Percentiles rank a stretch among this genome's conserved stretches.
Evolutionary conservation across 164 flowering plant genomes (phyloP).

Genomic region (Vitis amurensis): DNA sequence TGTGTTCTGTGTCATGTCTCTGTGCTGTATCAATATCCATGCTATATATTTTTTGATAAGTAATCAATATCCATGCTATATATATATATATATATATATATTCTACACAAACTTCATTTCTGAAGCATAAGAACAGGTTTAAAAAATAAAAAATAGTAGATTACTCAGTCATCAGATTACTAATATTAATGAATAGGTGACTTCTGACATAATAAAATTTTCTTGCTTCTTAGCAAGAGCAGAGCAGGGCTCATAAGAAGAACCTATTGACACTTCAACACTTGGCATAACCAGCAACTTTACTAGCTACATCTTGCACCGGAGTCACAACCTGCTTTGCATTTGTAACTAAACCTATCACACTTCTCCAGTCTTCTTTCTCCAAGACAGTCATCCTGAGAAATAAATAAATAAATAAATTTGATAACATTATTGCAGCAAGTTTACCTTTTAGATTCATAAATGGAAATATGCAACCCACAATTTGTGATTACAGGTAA

Average conservation of each 20-base stretch:
- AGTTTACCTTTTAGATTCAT: too few species aligned
- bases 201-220: background rate
- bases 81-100: too few species aligned
- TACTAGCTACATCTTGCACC: slow-evolving; percentile 81
- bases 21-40: too few species aligned
- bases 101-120: too few species aligned
- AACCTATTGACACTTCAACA: slow-evolving; percentile 37
- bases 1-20: too few species aligned
- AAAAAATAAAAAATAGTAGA: too few species aligned
- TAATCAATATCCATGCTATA: too few species aligned
- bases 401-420: background rate
- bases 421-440: too few species aligned
- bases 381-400: slow-evolving; percentile 70
- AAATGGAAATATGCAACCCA: background rate
- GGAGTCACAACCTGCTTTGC: slow-evolving; percentile 89
- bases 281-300: slow-evolving; percentile 76
- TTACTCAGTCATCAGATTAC: too few species aligned
- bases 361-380: slow-evolving; percentile 78
- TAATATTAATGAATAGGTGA: too few species aligned
- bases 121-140: too few species aligned
- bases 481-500: slow-evolving; percentile 35
- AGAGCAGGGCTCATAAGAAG: slow-evolving; percentile 40
- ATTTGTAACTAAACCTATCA: slow-evolving; percentile 74
- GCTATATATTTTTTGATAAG: too few species aligned
- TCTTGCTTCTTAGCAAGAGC: background rate